These are phyloP conservation scores for Hordeum vulgare DNA, from an alignment of 176 grass and related monocot species.

Conservation along the genomic window DNA sequence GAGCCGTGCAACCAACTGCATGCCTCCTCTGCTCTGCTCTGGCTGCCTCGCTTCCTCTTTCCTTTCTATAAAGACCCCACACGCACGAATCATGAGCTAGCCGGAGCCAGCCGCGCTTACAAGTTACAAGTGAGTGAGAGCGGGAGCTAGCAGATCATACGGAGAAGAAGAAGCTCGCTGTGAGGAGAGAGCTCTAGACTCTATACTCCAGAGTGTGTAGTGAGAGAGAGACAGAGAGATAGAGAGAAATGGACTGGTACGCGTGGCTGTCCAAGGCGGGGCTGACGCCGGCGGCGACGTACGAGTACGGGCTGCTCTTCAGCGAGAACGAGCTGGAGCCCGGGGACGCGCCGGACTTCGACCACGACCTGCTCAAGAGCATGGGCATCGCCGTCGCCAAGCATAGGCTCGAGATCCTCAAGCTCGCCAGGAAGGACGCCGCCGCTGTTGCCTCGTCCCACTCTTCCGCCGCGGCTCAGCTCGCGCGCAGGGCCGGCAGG, in stretches of 20 bases:
- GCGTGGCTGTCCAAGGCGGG: conserved; percentile 63
- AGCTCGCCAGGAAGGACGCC: conserved; percentile 33
- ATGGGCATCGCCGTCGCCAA: conserved; percentile 87
- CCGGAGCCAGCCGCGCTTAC: background rate
- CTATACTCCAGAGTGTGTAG: no score
- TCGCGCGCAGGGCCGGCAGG: conserved; percentile 27
- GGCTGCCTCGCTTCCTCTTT: no score
- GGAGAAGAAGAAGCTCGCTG: background rate
- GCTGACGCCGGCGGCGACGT: conserved; percentile 44
- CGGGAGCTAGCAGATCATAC: background rate
- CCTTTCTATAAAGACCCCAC: conserved; percentile 20
- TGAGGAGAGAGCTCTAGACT: no score
- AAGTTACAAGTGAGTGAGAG: background rate
- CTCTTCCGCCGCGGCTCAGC: background rate
- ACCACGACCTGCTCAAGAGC: conserved; percentile 92
- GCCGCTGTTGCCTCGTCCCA: background rate
- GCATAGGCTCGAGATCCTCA: conserved; percentile 75
- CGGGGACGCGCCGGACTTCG: conserved; percentile 58
- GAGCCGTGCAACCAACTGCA: conserved; percentile 2
- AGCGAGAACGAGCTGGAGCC: conserved; percentile 65
- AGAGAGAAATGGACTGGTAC: conserved; percentile 58
- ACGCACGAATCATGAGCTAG: background rate
- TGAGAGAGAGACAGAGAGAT: no score
- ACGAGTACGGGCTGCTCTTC: conserved; percentile 61
- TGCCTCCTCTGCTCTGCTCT: no score